Evolutionary conservation across 1,284 basidiomycete genomes (phyloP), one percentile per base, ranked within the genome.

Genomic region (Meira miltonrushii): DNA sequence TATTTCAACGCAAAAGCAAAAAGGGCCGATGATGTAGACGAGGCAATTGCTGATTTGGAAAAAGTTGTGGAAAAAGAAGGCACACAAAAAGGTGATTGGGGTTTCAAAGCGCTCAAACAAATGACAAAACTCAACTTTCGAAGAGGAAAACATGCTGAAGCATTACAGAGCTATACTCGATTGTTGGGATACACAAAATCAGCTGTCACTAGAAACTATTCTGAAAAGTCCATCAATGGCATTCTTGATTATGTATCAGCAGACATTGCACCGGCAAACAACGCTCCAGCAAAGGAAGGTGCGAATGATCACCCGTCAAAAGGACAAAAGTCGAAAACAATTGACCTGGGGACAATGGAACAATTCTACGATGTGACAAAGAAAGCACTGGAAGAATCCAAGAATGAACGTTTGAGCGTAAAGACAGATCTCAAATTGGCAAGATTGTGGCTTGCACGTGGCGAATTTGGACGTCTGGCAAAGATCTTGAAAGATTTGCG

Each of bases 71-170:
- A 98, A 77, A 82, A 86, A 33, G 88, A 92, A 74, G 23, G 19
- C 5, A 13, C 48, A n/a, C 50, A 53, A 25, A 90, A 91, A 78
- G 90, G 92, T 21, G 93, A 97, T 74, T 97, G 74, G 92, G 95
- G 94, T 1, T 99, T 99, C 85, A 99, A 99, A 78, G 90, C 93
- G 6, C 83, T 98, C 58, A 99, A 99, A 74, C 95, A 99, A 74
- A 90, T 89, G 48, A 97, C 93, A 21, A 99, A 99, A 79, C 83
- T 97, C 58, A 85, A 94, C 60, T 98, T 90, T 78, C 84, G 92
- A 50, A 82, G 82, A 11, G 85, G 85, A 61, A 82, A 88, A 67
- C 92, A 92, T 41, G 83, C 85, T 23, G 88, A 93, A 53, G 94
- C 95, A 0, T 81, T 98, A 51, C 81, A 85, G 74, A 88, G 92